A percentile compares a stretch with the other conserved stretches of the same genome.
Conservation (phyloP, 805 yeast genomes). For the Lipomyces lipofer region DNA sequence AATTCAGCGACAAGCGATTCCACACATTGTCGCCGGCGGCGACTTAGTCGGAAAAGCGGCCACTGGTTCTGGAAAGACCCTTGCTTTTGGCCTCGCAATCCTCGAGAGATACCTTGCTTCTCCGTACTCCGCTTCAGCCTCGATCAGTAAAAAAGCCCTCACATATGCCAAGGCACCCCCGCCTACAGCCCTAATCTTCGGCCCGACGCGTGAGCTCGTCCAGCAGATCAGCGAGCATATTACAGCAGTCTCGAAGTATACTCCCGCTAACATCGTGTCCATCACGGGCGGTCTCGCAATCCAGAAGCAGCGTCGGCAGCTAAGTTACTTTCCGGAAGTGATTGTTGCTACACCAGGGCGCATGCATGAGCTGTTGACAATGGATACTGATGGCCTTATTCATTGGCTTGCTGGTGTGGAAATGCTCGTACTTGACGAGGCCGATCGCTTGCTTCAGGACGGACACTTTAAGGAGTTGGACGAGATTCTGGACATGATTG, state of each 20-base stretch:
- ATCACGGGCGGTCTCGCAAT: conserved; percentile 94
- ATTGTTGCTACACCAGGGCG: conserved; percentile 96
- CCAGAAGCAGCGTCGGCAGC: conserved; percentile 84
- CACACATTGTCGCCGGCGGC: conserved; percentile 65
- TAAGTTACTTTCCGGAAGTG: conserved; percentile 68
- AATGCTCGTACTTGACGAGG: conserved; percentile 82
- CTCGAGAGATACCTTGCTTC: conserved; percentile 58
- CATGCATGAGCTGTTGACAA: conserved; percentile 68
- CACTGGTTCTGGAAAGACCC: conserved; percentile 96
- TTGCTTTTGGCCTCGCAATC: conserved; percentile 93
- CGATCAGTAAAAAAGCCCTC: conserved; percentile 27
- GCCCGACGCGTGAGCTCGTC: conserved; percentile 96
- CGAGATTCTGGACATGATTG: conserved; percentile 67
- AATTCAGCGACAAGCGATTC: conserved; percentile 76
- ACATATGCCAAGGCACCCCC: conserved; percentile 37
- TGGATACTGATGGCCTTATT: conserved; percentile 47
- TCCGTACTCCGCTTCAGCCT: conserved; percentile 8
- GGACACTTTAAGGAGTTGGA: conserved; percentile 95
- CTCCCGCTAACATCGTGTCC: conserved; percentile 62
- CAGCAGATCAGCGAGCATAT: conserved; percentile 88
- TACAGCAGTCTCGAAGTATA: conserved; percentile 47
- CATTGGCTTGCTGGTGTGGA: conserved; percentile 48
- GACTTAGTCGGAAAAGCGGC: conserved; percentile 96
- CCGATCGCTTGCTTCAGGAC: conserved; percentile 90
- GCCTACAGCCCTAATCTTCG: conserved; percentile 78